Percentiles rank a stretch among this genome's conserved stretches.
These are phyloP conservation scores for Cordyceps pruinosa DNA, from an alignment of 2,329 filamentous ascomycete genomes.

Conservation along the genomic window DNA sequence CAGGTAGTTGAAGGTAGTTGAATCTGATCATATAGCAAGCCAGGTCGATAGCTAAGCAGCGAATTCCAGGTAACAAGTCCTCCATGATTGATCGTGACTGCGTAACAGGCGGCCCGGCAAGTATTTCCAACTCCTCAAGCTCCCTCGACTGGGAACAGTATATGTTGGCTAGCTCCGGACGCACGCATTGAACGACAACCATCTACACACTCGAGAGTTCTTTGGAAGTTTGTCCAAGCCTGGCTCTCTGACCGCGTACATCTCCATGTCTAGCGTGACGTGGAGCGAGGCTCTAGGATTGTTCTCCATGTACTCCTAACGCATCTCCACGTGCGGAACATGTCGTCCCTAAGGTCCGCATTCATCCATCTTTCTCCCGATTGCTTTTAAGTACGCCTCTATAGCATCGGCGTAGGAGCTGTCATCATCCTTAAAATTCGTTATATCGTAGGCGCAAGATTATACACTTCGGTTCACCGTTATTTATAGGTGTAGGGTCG, in stretches of 20 bases:
- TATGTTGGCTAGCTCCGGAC: background rate
- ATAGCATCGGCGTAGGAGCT: background rate
- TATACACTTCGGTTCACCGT: background rate
- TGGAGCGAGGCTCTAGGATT: background rate
- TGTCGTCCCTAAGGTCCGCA: background rate
- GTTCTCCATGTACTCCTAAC: background rate
- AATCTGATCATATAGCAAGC: too few relatives aligned
- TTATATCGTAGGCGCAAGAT: background rate
- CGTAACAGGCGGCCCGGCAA: background rate
- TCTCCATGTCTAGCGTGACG: background rate
- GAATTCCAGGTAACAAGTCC: too few relatives aligned
- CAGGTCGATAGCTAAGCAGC: too few relatives aligned
- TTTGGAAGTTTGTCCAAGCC: background rate
- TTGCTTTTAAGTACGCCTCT: background rate
- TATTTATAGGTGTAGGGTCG: background rate
- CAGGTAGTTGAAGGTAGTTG: too few relatives aligned
- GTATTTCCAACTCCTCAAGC: background rate
- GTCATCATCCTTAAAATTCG: background rate
- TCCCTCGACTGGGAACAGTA: background rate
- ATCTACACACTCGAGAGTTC: background rate
- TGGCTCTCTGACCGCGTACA: background rate
- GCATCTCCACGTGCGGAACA: background rate
- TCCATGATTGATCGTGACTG: background rate
- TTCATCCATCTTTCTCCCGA: background rate
- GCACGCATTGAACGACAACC: background rate